Base-by-base conservation (phyloP, 345 rosid species). In the Mangifera indica region DNA sequence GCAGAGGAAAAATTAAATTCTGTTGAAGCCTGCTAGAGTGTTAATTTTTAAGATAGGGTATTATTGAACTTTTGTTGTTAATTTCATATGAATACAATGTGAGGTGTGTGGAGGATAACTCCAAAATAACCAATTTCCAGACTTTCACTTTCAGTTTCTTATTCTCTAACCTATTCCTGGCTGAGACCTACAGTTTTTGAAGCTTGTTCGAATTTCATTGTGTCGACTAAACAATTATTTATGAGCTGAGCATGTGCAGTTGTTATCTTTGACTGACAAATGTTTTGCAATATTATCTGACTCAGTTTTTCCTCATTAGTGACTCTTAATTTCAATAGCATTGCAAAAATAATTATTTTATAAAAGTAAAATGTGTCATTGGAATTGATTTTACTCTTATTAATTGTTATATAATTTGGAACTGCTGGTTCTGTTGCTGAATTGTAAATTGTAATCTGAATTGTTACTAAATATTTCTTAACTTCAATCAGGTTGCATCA, bases 401-500 rank as follows among this genome's bases (percentile, higher is more conserved):
- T 5, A 7, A 15, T 15, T 44, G 29, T 58, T 48, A 40, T 69
- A 9, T 44, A 24, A 17, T 57, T 56, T 25, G 55, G 9, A 55
- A 17, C 20, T 25, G 20, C 45, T 15, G 10, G 4, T 45, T 60
- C 40, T 56, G 49, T 37, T 69, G 52, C 52, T 42, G 11, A 14
- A 37, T 32, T 55, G 13, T 11, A 13, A 55, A 10, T 53, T 61
- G 13, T 54, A 21, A 42, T 24, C 22, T 29, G 2, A 22, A 10
- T 63, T 42, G 12, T 44, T 57, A 44, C 9, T 25, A 18, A 55
- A 56, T 53, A n/a, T 29, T 11, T 54, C 60, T 44, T 55, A 59
- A 34, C 37, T 72, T 67, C 22, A 32, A 63, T 76, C 88, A 96
- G 99, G 95, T 84, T 53, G 86, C 97, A 49, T 80, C 97, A 42